Conservation (phyloP, 129 eudicot genomes). For the Centaurea solstitialis region DNA sequence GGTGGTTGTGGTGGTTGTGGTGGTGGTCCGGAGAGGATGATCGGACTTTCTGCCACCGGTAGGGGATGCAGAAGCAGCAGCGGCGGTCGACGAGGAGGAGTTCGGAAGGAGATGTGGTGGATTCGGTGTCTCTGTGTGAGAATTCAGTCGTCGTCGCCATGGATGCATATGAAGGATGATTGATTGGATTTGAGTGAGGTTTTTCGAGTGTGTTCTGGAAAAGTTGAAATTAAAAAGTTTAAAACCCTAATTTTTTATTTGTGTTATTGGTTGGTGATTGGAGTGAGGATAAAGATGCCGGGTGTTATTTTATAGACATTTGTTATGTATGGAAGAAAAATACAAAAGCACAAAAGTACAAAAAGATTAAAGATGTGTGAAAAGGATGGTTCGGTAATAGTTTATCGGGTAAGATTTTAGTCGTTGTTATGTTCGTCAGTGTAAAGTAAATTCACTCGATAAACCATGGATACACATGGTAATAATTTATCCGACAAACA, state of each 20-base stretch:
- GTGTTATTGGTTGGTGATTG: background rate
- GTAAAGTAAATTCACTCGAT: too few species aligned
- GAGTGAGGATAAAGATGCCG: background rate
- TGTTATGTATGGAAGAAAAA: background rate
- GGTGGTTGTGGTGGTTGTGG: too few species aligned
- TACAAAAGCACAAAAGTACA: background rate
- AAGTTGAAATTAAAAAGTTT: background rate
- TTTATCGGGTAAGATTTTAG: too few species aligned
- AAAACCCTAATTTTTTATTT: background rate
- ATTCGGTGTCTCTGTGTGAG: slow-evolving; percentile 27
- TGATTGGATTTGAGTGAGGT: background rate
- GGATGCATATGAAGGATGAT: background rate
- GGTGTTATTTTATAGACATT: background rate
- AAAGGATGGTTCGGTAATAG: too few species aligned
- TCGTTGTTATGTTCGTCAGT: too few species aligned
- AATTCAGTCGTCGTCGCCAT: slow-evolving; percentile 29
- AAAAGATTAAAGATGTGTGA: background rate
- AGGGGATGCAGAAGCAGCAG: slow-evolving; percentile 45
- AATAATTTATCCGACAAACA: too few species aligned
- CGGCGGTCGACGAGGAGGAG: slow-evolving; percentile 15
- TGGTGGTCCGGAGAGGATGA: slow-evolving; percentile 15
- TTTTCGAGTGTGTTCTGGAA: background rate
- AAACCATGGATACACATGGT: too few species aligned
- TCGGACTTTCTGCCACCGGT: slow-evolving; percentile 25
- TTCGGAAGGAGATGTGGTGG: slow-evolving; percentile 12